Conservation (phyloP, 768 basidiomycete species). For the Leccinellum luteum region DNA sequence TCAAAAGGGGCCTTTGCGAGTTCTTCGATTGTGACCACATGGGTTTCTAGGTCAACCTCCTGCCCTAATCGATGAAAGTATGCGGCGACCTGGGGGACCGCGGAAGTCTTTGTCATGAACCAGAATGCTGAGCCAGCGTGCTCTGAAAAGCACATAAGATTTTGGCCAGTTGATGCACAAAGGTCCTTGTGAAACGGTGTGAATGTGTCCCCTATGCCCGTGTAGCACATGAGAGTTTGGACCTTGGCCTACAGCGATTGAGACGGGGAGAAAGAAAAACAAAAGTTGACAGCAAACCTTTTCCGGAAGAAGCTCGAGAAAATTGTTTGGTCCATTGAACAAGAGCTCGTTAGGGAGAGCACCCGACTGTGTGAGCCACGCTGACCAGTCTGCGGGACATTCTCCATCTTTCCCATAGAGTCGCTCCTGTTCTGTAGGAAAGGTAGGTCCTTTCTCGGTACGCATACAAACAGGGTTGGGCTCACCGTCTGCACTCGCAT, state of each 20-base stretch:
- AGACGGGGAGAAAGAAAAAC: conserved; percentile 1
- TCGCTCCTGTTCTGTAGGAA: conserved; percentile 49
- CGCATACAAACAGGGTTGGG: background rate
- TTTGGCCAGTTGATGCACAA: conserved; percentile 82
- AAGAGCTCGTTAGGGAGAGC: conserved; percentile 54
- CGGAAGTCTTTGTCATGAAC: conserved; percentile 77
- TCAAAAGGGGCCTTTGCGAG: conserved; percentile 63
- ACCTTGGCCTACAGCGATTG: conserved; percentile 47
- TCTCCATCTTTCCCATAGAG: conserved; percentile 77
- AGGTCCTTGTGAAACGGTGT: conserved; percentile 85
- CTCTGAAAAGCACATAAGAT: conserved; percentile 83
- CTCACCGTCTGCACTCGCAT: conserved; percentile 41
- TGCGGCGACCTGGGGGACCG: conserved; percentile 49
- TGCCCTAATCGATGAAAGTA: conserved; percentile 53
- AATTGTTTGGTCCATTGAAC: conserved; percentile 53
- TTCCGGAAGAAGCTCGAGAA: conserved; percentile 54
- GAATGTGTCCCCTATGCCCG: conserved; percentile 79
- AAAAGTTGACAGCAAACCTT: conserved; percentile 37
- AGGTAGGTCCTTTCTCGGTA: background rate
- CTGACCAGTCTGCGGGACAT: conserved; percentile 63
- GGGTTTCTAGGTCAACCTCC: conserved; percentile 68
- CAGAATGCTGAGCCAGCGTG: conserved; percentile 71
- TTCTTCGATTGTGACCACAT: conserved; percentile 61
- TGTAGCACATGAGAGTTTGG: conserved; percentile 83
- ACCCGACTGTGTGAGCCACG: conserved; percentile 50